Base-by-base conservation (phyloP, 1,284 basidiomycete genomes). In the Cystobasidium pallidum region DNA sequence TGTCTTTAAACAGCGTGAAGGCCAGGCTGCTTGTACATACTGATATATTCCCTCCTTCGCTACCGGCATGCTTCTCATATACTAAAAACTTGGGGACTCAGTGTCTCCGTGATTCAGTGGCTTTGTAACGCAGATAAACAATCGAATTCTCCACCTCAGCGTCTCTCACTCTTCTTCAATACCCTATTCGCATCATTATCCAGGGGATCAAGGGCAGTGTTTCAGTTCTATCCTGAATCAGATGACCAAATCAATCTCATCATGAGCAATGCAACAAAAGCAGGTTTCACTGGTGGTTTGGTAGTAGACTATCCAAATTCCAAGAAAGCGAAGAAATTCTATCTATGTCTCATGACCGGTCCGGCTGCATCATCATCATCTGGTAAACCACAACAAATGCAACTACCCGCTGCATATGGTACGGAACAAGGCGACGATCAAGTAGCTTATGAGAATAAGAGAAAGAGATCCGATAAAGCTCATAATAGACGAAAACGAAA, bases 21-120 rank as follows among this genome's bases (percentile, higher is more conserved):
- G 30, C 11, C 2, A 57, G 19, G 4, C 6, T 57, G 30, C 34
- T n/a, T 7, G 19, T 39, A 39, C 7, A 43, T 30, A 26, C 11
- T n/a, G 15, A 21, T 41, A 41, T 17, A 24, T 45, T 32, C 57
- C 57, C 52, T n/a, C 17, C 47, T n/a, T 57, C 26, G 47, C 58
- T 39, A 28, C 47, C 43, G 6, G 19, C 43, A 3, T 8, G n/a
- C 43, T 45, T 17, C n/a, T n/a, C n/a, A n/a, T n/a, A n/a, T 45
- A 6, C 43, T 17, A 19, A 11, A 15, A 8, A 15, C 15, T 45
- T 26, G n/a, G 3, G 39, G 13, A 41, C 63, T 17, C 77, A 96
- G 94, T 79, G 92, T 99, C 79, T 99, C 96, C 24, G 96, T 98
- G 28, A 85, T 99, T 2, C 96, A 99, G 83, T 99, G 96, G 96